Conservation (phyloP, 257 asterid genomes). For the Salvia splendens region DNA sequence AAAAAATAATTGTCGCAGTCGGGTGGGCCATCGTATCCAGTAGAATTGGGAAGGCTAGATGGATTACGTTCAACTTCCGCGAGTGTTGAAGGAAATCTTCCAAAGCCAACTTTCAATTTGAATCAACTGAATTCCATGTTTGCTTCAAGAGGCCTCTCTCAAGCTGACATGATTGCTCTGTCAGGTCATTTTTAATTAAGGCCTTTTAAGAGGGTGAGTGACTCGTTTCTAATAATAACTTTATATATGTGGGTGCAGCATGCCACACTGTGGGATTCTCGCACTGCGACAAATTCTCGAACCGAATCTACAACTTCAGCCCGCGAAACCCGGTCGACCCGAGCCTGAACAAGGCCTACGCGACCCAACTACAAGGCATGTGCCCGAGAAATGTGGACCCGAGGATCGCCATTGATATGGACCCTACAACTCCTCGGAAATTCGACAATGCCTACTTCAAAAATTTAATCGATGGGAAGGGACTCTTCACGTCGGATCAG, state of each 20-base stretch:
- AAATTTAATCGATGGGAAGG: constrained; percentile 69
- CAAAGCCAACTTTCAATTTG: constrained; percentile 65
- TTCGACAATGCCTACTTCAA: constrained; percentile 71
- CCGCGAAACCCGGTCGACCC: constrained; percentile 59
- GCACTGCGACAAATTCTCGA: constrained; percentile 69
- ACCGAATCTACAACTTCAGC: constrained; percentile 71
- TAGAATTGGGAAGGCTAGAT: constrained; percentile 84
- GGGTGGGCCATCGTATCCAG: constrained; percentile 77
- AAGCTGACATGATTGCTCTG: constrained; percentile 83
- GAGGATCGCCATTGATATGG: constrained; percentile 67
- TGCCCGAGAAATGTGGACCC: constrained; percentile 73
- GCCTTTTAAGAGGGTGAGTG: no score
- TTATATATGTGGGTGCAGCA: constrained; percentile 38
- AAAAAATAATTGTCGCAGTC: constrained; percentile 38
- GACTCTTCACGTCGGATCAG: constrained; percentile 86
- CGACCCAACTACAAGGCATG: constrained; percentile 45
- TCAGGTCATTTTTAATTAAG: constrained; percentile 47
- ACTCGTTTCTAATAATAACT: no score
- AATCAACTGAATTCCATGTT: constrained; percentile 68
- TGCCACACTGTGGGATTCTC: constrained; percentile 85
- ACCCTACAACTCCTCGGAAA: constrained; percentile 62
- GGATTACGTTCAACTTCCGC: constrained; percentile 66
- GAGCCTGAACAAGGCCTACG: constrained; percentile 63
- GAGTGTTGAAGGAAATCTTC: constrained; percentile 72
- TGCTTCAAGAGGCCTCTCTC: constrained; percentile 54